Evolutionary conservation across 2,329 filamentous ascomycete species (phyloP), one percentile per base, ranked within the genome.

Genomic region (Metarhizium brunneum): DNA sequence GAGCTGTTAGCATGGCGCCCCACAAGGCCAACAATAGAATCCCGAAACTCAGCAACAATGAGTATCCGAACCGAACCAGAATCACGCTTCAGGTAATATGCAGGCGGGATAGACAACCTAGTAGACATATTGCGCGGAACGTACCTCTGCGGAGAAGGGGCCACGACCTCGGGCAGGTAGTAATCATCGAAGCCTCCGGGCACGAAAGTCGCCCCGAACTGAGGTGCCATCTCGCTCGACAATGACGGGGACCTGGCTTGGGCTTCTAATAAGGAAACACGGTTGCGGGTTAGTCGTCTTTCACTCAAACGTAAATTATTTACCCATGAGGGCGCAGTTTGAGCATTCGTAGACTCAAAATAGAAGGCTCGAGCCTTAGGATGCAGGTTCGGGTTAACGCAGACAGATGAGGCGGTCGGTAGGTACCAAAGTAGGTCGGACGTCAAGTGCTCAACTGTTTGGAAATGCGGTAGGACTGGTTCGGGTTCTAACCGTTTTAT

Each of bases 111-210:
- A 10, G 42, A 25, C 13, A 30, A 47, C 30, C 20, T 5, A 16
- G 36, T 30, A 8, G 54, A 63, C 59, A 56, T 54, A 54, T 54
- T 55, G 58, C 58, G 55, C 54, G 54, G 54, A 59, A 60, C 77
- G 64, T 66, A 83, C 80, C 80, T 76, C 70, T 83, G 80, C 61
- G 80, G 80, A 51, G 77, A 69, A 57, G 80, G 80, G 56, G 80
- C 79, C 59, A 81, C 68, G 59, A 83, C 80, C 65, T 83, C 79
- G 58, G 80, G 80, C 78, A 83, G 79, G 65, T 79, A 82, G 64
- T 80, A 83, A 67, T 83, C 80, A 66, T 83, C 80, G 56, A 75
- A 73, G 54, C 78, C 80, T 58, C 80, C 78, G 38, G 80, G 80
- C 56, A 81, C 78, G 66, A 83, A 83, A 50, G 80, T 83, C 59